These are phyloP conservation scores for Fusarium pilosicola DNA, from an alignment of 2,329 filamentous ascomycete genomes.

Conservation along the genomic window DNA sequence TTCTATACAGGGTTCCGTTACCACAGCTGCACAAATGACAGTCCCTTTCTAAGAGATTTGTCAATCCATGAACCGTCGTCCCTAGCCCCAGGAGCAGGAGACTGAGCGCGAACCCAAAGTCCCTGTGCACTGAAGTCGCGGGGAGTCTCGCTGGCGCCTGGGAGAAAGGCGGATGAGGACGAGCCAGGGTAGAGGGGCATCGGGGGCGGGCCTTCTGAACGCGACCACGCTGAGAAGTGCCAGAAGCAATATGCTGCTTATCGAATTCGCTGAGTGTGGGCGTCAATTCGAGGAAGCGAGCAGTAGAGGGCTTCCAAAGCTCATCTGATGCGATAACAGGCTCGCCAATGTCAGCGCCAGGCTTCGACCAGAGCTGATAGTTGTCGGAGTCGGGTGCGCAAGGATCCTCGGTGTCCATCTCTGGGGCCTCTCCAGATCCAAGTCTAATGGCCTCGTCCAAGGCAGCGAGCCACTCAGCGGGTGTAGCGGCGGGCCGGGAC, in stretches of 20 bases:
- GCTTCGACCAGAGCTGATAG: slow-evolving; percentile 43
- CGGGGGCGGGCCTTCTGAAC: slow-evolving; percentile 32
- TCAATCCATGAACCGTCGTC: slow-evolving; percentile 40
- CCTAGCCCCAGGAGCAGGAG: slow-evolving; percentile 21
- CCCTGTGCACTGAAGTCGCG: slow-evolving; percentile 43
- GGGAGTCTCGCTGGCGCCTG: slow-evolving; percentile 39
- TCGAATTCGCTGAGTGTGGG: slow-evolving; percentile 33
- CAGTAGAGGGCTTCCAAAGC: slow-evolving; percentile 38
- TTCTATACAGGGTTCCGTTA: slow-evolving; percentile 21
- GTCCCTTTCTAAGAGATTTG: slow-evolving; percentile 38
- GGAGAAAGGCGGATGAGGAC: slow-evolving; percentile 38
- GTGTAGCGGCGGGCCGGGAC: slow-evolving; percentile 38
- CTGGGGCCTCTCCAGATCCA: slow-evolving; percentile 23
- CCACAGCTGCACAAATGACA: slow-evolving; percentile 39
- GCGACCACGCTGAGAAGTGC: slow-evolving; percentile 37
- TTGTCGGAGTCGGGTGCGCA: slow-evolving; percentile 12
- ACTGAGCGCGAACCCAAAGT: slow-evolving; percentile 35
- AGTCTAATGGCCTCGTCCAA: slow-evolving; percentile 44
- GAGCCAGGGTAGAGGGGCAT: slow-evolving; percentile 35
- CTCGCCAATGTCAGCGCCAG: slow-evolving; percentile 9
- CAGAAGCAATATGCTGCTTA: slow-evolving; percentile 30
- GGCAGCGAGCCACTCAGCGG: slow-evolving; percentile 52
- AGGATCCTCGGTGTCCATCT: slow-evolving; percentile 16
- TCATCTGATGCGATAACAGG: slow-evolving; percentile 18
- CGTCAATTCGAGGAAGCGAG: slow-evolving; percentile 36